A percentile compares a stretch with the other conserved stretches of the same genome.
phyloP scores from a whole-genome alignment of 192 early-diverging fungal genomes.

The Coemansia erecta region DNA sequence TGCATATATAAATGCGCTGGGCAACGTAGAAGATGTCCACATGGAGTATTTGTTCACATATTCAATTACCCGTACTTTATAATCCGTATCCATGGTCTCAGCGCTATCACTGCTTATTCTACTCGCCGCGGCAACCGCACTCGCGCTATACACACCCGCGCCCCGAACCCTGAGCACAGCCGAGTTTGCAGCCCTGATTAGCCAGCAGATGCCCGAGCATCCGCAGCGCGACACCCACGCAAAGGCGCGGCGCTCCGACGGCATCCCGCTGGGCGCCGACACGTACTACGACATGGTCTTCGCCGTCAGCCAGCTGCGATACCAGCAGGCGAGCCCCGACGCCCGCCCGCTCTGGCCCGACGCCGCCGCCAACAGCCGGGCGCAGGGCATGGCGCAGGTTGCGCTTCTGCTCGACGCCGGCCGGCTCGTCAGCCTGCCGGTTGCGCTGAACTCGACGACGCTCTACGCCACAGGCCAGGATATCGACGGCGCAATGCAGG shows the following conservation, averaged over 20 bases:
- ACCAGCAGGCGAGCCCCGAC: not conserved
- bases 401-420: not conserved
- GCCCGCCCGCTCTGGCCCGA: constrained; percentile 3
- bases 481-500: not conserved
- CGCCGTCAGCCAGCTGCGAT: constrained; percentile 3
- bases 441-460: not conserved
- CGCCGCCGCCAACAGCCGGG: not conserved
- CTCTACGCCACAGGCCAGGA: constrained; percentile 7
- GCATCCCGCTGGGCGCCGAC: constrained; percentile 2
- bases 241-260: no score
- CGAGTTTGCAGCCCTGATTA: not conserved
- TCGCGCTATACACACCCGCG: no score
- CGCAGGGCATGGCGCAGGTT: constrained; percentile 4
- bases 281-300: constrained; percentile 13
- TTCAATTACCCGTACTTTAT: no score
- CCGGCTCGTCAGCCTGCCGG: not conserved
- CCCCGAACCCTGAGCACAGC: not conserved
- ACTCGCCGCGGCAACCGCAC: no score
- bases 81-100: no score
- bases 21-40: not conserved
- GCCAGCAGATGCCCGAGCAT: not conserved
- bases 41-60: no score
- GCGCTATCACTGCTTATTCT: no score
- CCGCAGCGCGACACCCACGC: no score
- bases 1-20: not conserved